These are phyloP conservation scores for Rhizopogon roseolus DNA, from an alignment of 768 basidiomycete genomes.

Conservation along the genomic window DNA sequence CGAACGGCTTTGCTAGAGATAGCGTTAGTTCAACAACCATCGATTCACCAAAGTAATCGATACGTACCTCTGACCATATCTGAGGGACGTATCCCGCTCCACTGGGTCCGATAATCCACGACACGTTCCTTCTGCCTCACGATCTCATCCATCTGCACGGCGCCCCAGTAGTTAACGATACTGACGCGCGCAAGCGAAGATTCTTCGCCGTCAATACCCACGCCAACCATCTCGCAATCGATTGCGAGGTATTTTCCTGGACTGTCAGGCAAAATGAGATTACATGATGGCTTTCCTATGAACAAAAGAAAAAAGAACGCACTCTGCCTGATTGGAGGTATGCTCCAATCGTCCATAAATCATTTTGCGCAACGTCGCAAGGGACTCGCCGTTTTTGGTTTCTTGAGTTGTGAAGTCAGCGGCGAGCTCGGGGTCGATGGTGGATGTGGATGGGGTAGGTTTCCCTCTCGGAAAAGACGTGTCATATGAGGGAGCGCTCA, in stretches of 20 bases:
- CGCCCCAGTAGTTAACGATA: slow-evolving; percentile 85
- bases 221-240: slow-evolving; percentile 98
- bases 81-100: slow-evolving; percentile 72
- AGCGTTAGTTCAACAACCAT: not conserved
- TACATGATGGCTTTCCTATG: not conserved
- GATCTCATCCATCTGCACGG: slow-evolving; percentile 74
- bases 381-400: slow-evolving; percentile 44
- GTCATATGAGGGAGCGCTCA: slow-evolving; percentile 2
- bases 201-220: slow-evolving; percentile 79
- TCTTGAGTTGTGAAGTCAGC: slow-evolving; percentile 20
- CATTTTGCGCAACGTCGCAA: slow-evolving; percentile 45
- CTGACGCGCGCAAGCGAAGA: slow-evolving; percentile 87
- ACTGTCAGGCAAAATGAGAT: slow-evolving; percentile 26
- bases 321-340: slow-evolving; percentile 39
- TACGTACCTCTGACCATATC: slow-evolving; percentile 67
- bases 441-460: not conserved
- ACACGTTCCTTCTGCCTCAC: slow-evolving; percentile 85
- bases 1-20: slow-evolving; percentile 65
- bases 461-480: slow-evolving; percentile 2
- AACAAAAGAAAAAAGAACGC: slow-evolving; percentile 21
- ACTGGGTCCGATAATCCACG: slow-evolving; percentile 89
- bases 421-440: slow-evolving; percentile 1
- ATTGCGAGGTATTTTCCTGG: slow-evolving; percentile 76
- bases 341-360: slow-evolving; percentile 42
- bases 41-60: slow-evolving; percentile 8